These are phyloP conservation scores for Blastobotrys apis DNA, from an alignment of 1,139 yeast genomes.

Conservation along the genomic window DNA sequence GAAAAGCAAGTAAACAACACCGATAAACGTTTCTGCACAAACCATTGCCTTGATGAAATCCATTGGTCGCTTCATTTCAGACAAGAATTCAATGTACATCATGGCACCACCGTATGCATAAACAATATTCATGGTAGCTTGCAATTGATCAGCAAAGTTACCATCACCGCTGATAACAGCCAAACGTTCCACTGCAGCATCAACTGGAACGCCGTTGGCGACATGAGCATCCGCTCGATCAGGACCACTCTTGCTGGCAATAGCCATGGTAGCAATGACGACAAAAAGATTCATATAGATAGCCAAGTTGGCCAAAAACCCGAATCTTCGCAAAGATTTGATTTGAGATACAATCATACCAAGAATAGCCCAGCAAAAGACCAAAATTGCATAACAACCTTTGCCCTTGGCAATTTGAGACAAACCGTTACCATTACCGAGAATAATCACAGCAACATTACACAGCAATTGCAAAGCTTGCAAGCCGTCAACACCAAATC, in stretches of 20 bases:
- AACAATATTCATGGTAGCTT: slow-evolving; percentile 44
- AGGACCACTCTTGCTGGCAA: slow-evolving; percentile 34
- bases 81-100: slow-evolving; percentile 44
- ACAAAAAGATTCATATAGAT: slow-evolving; percentile 45
- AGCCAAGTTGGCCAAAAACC: slow-evolving; percentile 43
- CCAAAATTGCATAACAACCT: slow-evolving; percentile 41
- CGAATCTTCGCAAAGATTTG: slow-evolving; percentile 38
- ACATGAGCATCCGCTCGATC: slow-evolving; percentile 35
- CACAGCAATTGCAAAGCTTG: slow-evolving; percentile 42
- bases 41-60: slow-evolving; percentile 47
- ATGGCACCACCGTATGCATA: slow-evolving; percentile 48
- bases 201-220: slow-evolving; percentile 24
- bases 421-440: slow-evolving; percentile 42
- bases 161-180: slow-evolving; percentile 31
- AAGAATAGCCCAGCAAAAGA: slow-evolving; percentile 41
- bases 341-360: slow-evolving; percentile 45
- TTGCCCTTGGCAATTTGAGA: slow-evolving; percentile 40
- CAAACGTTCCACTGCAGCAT: slow-evolving; percentile 23
- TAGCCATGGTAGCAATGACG: slow-evolving; percentile 43
- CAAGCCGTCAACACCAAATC: slow-evolving; percentile 36
- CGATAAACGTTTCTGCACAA: slow-evolving; percentile 41
- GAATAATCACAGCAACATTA: slow-evolving; percentile 41
- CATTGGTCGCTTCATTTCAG: slow-evolving; percentile 44
- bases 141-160: slow-evolving; percentile 32
- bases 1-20: slow-evolving; percentile 38